phyloP scores from a whole-genome alignment of 2,329 filamentous ascomycete genomes.

The Diaporthe citri region DNA sequence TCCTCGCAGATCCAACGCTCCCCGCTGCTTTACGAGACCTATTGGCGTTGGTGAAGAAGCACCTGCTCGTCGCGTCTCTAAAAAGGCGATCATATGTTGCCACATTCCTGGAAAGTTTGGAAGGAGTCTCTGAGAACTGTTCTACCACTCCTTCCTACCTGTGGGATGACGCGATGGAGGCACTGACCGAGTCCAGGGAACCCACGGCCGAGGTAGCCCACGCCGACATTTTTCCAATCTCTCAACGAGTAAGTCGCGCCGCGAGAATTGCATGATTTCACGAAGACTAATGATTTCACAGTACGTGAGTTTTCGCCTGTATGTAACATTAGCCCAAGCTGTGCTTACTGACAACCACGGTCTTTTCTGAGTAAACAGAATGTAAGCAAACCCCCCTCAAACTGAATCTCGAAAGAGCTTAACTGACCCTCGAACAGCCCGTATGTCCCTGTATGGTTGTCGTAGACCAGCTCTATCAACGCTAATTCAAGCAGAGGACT shows the following conservation, averaged over 20 bases:
- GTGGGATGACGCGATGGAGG: not conserved
- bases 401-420: not conserved
- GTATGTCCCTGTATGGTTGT: not conserved
- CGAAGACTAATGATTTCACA: not conserved
- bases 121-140: not conserved
- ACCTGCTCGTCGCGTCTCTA: not conserved
- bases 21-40: not conserved
- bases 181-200: not conserved
- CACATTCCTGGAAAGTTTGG: not conserved
- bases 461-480: not conserved
- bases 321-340: not conserved
- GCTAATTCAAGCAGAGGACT: conserved; percentile 2
- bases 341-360: not conserved
- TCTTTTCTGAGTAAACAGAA: not conserved
- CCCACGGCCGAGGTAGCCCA: not conserved
- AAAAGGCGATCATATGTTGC: not conserved
- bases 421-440: not conserved
- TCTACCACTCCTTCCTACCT: not conserved
- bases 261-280: too few relatives aligned
- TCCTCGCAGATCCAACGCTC: not conserved
- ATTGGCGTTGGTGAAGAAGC: not conserved
- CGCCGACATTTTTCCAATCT: not conserved
- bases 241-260: not conserved
- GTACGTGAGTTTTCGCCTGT: not conserved
- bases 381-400: not conserved